A percentile compares a stretch with the other conserved stretches of the same genome.
These are phyloP conservation scores for Inga leiocalycina DNA, from an alignment of 306 rosid species.

Conservation along the genomic window DNA sequence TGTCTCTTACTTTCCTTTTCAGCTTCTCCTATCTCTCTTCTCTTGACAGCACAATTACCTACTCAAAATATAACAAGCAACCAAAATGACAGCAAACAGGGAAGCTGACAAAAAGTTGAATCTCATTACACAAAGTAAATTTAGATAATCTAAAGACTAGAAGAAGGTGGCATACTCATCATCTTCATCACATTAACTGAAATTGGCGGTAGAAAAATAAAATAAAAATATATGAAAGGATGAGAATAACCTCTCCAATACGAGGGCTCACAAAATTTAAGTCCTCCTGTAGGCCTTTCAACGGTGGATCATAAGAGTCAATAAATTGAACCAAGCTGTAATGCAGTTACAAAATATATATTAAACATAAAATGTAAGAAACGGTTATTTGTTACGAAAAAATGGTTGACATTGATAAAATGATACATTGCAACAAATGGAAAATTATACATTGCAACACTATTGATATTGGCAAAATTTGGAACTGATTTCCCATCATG, in stretches of 20 bases:
- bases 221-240: conserved; percentile 35
- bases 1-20: conserved; percentile 3
- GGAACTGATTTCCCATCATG: background rate
- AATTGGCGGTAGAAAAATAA: conserved; percentile 5
- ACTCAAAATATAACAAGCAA: background rate
- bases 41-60: background rate
- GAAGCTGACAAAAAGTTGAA: conserved; percentile 17
- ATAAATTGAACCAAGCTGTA: conserved; percentile 89
- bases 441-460: background rate
- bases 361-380: conserved; percentile 19
- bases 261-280: conserved; percentile 98
- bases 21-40: background rate
- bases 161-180: conserved; percentile 13
- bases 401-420: background rate
- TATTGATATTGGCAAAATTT: background rate
- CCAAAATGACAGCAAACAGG: background rate
- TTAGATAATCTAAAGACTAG: background rate
- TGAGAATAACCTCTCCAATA: conserved; percentile 90
- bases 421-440: conserved; percentile 5
- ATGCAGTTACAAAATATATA: conserved; percentile 34
- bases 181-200: conserved; percentile 19
- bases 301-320: conserved; percentile 93
- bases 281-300: conserved; percentile 96
- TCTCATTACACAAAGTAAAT: conserved; percentile 23
- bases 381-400: conserved; percentile 22